Conservation (phyloP, 1,139 yeast species). For the Geotrichum australiense region DNA sequence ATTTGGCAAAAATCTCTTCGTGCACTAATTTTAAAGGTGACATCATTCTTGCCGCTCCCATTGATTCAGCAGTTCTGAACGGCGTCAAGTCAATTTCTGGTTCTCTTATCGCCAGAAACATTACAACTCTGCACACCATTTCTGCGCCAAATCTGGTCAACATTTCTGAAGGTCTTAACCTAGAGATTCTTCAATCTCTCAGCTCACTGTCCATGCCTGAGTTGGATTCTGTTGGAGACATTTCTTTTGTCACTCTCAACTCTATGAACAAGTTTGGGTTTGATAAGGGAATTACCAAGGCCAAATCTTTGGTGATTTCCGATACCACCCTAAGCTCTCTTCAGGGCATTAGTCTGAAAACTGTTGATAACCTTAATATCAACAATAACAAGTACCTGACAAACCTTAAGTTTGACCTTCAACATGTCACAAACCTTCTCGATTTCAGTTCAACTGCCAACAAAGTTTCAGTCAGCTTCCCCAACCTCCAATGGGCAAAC, state of each 20-base stretch:
- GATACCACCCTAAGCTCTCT: conserved; percentile 80
- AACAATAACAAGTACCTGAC: conserved; percentile 78
- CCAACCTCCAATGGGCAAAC: conserved; percentile 74
- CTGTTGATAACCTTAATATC: conserved; percentile 69
- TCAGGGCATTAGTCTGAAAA: conserved; percentile 70
- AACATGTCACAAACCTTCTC: conserved; percentile 65
- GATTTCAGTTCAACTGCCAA: conserved; percentile 82
- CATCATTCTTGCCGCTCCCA: conserved; percentile 52
- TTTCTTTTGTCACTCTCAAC: conserved; percentile 77
- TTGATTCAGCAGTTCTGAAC: conserved; percentile 41
- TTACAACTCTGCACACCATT: conserved; percentile 54
- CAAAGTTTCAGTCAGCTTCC: conserved; percentile 63
- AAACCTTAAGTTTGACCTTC: conserved; percentile 65
- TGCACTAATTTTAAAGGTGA: conserved; percentile 82
- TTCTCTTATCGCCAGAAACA: conserved; percentile 57
- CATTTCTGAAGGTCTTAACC: conserved; percentile 61
- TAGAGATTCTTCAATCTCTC: conserved; percentile 62
- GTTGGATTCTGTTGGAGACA: conserved; percentile 73
- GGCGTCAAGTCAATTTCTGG: conserved; percentile 70
- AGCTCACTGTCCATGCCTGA: conserved; percentile 65
- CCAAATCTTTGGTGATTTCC: conserved; percentile 65
- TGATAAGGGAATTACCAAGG: conserved; percentile 65
- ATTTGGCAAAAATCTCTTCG: conserved; percentile 62
- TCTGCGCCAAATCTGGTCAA: conserved; percentile 72
- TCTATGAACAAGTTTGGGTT: conserved; percentile 66